A percentile compares a stretch with the other conserved stretches of the same genome.
Conservation (phyloP, 495 filamentous ascomycete genomes). For the Achaetomiella virescens region DNA sequence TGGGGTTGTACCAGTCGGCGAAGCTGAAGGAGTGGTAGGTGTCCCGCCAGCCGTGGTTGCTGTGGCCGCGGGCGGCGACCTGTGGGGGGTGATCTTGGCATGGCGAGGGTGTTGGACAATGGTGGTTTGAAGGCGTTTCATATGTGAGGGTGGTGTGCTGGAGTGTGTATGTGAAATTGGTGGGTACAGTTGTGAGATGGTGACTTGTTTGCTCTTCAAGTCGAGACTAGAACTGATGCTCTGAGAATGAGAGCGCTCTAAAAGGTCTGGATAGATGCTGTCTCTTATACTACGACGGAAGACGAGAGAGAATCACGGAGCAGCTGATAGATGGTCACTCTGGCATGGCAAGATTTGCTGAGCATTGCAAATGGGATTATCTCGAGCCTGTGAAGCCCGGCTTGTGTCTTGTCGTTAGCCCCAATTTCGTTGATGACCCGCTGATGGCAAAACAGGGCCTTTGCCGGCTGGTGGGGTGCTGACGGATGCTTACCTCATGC, state of each 20-base stretch:
- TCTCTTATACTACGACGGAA: background rate
- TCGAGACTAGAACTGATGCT: background rate
- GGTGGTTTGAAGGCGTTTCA: conserved; percentile 28
- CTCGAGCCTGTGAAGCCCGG: background rate
- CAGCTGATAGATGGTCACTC: background rate
- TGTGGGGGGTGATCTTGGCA: conserved; percentile 58
- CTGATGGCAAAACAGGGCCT: background rate
- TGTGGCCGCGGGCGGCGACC: conserved; percentile 61
- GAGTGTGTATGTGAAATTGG: conserved; percentile 12
- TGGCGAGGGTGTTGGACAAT: conserved; percentile 55
- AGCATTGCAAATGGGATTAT: conserved; percentile 6
- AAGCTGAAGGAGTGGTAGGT: conserved; percentile 80
- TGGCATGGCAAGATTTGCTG: background rate
- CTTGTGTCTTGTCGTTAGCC: background rate
- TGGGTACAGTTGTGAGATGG: conserved; percentile 4
- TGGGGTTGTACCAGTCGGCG: conserved; percentile 63
- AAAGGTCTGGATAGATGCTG: background rate
- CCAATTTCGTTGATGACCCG: background rate
- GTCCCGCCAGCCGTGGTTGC: conserved; percentile 78
- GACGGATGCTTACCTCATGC: conserved; percentile 15
- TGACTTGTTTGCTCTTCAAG: background rate
- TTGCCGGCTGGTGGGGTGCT: conserved; percentile 9
- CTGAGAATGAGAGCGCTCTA: background rate
- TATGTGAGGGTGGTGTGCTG: background rate
- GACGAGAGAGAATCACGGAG: background rate